Evolutionary conservation across 148 eudicot genomes (phyloP).

Genomic region (Vaccinium corymbosum): DNA sequence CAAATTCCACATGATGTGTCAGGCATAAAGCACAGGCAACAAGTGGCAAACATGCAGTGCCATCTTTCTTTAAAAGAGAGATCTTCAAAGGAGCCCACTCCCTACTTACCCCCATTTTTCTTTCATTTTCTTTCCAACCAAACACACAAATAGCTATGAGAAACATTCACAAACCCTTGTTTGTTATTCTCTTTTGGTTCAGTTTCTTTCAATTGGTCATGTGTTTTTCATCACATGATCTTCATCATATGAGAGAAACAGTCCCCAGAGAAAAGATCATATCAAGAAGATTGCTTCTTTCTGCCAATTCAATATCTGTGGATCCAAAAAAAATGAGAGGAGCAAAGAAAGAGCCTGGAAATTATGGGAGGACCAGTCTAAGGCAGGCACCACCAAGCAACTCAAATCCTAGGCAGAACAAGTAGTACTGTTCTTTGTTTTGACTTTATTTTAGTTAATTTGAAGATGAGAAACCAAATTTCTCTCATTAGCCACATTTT

Average conservation of each 20-base stretch:
- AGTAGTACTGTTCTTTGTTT: constrained; percentile 9
- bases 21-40: constrained; percentile 20
- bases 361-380: constrained; percentile 16
- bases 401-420: constrained; percentile 33
- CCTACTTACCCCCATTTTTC: background rate
- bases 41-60: constrained; percentile 16
- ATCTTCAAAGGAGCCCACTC: constrained; percentile 1
- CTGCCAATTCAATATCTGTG: constrained; percentile 14
- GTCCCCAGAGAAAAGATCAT: background rate
- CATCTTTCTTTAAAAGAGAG: constrained; percentile 20
- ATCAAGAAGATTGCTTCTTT: constrained; percentile 21
- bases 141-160: background rate
- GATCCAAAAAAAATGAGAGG: constrained; percentile 14
- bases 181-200: constrained; percentile 20
- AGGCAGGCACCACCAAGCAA: constrained; percentile 14
- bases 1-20: constrained; percentile 31
- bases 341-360: constrained; percentile 10
- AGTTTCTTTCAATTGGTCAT: constrained; percentile 20
- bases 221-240: constrained; percentile 14
- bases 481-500: constrained; percentile 2
- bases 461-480: background rate
- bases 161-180: constrained; percentile 18
- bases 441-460: background rate
- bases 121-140: constrained; percentile 20
- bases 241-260: background rate